Evolutionary conservation across 2,329 filamentous ascomycete species (phyloP), one percentile per base, ranked within the genome.

Genomic region (Fusarium irregulare): DNA sequence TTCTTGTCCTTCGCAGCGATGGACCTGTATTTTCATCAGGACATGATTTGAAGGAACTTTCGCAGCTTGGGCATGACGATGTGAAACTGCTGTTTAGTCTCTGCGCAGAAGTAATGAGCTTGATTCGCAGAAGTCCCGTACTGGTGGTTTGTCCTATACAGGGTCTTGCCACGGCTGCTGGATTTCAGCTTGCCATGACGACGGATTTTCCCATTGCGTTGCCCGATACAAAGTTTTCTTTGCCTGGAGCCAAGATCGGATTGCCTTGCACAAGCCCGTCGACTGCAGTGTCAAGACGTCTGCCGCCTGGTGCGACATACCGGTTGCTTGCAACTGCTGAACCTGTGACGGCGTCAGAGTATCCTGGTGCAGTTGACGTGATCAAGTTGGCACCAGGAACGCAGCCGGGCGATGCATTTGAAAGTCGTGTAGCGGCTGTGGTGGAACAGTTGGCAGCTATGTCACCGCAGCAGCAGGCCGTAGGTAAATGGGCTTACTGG

Each of bases 401-500:
- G 1, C 16, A 34, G 0, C 60, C 64, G 0, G 37, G 40, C 0
- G 60, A 66, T 1, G 42, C 62, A 0, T 60, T 75, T 8, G 73
- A 75, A 21, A 34, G 4, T 0, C 64, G 72, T 4, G 66, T 73
- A 3, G 28, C 56, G 0, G 20, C 25, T 0, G 56, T 75, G 11
- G 20, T 75, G 2, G 47, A 56, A 14, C 56, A 40, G 4, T 9
- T 75, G 6, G 56, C 42, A 4, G n/a, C n/a, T 0, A 72, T 69
- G 51, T 63, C 73, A 2, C 46, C 72, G 1, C 72, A 72, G 16
- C 68, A 71, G 11, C 71, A 73, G 11, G 73, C 72, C 0, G 23
- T 73, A 7, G 73, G 73, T 0, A 75, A 75, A 53, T 75, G 73
- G 73, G 70, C 73, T 2, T 75, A 66, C 14, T 71, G 73, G 72